These are phyloP conservation scores for Kodamaea kaohsiungensis DNA, from an alignment of 805 yeast genomes.

Conservation along the genomic window DNA sequence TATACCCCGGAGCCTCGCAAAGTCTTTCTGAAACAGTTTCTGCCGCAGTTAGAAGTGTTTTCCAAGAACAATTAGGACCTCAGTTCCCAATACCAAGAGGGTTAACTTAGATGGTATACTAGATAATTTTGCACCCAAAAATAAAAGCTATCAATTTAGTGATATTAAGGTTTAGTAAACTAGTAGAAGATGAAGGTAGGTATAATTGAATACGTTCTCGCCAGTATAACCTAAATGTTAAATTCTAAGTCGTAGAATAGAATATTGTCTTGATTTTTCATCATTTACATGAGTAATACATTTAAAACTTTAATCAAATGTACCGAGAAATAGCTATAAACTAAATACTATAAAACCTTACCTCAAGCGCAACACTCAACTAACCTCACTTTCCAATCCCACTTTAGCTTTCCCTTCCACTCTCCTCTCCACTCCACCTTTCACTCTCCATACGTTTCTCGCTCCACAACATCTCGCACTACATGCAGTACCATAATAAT, in stretches of 20 bases:
- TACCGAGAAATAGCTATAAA: too few species aligned
- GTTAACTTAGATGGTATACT: neutral
- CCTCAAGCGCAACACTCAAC: too few species aligned
- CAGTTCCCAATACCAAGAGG: neutral
- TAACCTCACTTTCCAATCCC: too few species aligned
- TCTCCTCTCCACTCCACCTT: neutral
- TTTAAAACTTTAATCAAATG: too few species aligned
- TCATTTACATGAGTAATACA: too few species aligned
- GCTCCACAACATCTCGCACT: neutral
- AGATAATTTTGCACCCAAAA: neutral
- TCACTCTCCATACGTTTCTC: neutral
- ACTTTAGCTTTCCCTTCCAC: neutral
- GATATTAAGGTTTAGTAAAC: too few species aligned
- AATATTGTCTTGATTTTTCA: too few species aligned
- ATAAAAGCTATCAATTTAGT: neutral
- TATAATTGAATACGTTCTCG: too few species aligned
- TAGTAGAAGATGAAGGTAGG: too few species aligned
- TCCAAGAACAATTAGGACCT: neutral
- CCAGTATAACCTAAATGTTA: too few species aligned
- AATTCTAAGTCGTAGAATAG: too few species aligned
- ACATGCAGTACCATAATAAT: neutral
- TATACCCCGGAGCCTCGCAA: constrained; percentile 37
- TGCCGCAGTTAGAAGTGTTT: neutral
- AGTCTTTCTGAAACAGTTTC: neutral
- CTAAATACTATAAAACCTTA: too few species aligned